A percentile compares a stretch with the other conserved stretches of the same genome.
Evolutionary conservation across 2,329 filamentous ascomycete genomes (phyloP).

Genomic region (Phaeosphaeria sp.): DNA sequence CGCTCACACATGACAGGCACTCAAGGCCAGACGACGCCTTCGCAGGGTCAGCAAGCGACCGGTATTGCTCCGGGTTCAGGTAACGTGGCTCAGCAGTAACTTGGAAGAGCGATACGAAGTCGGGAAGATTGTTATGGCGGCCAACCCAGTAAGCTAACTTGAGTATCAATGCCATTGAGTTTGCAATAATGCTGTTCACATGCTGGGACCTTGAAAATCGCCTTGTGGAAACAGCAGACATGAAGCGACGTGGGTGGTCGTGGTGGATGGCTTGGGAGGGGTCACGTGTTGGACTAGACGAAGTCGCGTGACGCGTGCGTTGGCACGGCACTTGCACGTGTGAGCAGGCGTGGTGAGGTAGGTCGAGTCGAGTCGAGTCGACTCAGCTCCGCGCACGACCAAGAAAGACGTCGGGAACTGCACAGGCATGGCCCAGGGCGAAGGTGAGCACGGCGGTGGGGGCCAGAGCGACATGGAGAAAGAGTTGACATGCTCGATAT

Average conservation of each 20-base stretch:
- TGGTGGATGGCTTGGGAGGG: neutral
- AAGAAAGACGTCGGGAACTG: neutral
- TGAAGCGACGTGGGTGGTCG: neutral
- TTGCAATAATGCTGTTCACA: too few relatives aligned
- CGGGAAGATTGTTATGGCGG: neutral
- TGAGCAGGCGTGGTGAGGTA: conserved; percentile 18
- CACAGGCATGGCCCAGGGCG: conserved; percentile 25
- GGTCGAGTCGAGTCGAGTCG: conserved; percentile 17
- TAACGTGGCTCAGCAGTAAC: conserved; percentile 2
- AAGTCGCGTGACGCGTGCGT: conserved; percentile 18
- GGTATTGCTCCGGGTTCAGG: neutral
- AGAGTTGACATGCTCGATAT: conserved; percentile 96
- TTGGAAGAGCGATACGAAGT: neutral
- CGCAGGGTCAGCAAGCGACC: conserved; percentile 4
- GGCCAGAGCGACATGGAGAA: conserved; percentile 77
- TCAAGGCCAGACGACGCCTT: conserved; percentile 6
- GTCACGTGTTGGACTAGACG: neutral
- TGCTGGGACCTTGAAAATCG: too few relatives aligned
- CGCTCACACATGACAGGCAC: neutral
- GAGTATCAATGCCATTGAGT: too few relatives aligned
- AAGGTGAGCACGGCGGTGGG: conserved; percentile 46
- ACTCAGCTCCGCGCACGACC: conserved; percentile 5
- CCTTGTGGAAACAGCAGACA: neutral
- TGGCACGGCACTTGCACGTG: conserved; percentile 15
- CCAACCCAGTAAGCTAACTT: too few relatives aligned